A percentile compares a stretch with the other conserved stretches of the same genome.
These are phyloP conservation scores for Tetracladium setigerum DNA, from an alignment of 495 filamentous ascomycete genomes.

Conservation along the genomic window DNA sequence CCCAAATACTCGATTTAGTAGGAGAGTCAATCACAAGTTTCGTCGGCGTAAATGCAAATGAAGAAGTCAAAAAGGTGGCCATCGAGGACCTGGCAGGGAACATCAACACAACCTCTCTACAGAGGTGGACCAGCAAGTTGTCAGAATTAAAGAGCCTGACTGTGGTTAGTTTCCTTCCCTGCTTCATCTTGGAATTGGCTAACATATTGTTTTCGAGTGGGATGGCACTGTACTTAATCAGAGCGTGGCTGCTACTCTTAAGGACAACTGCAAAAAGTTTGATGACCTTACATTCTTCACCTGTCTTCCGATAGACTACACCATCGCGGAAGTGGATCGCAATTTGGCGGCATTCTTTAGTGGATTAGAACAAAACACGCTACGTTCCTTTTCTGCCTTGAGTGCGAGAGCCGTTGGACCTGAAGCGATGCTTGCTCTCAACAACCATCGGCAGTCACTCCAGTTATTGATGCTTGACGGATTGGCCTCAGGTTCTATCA, in stretches of 20 bases:
- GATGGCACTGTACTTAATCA: slow-evolving; percentile 49
- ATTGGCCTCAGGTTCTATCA: slow-evolving; percentile 39
- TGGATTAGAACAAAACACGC: slow-evolving; percentile 45
- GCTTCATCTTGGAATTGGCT: too few species aligned
- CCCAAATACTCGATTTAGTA: slow-evolving; percentile 13
- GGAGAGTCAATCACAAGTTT: slow-evolving; percentile 23
- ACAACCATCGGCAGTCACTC: slow-evolving; percentile 48
- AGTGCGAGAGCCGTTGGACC: slow-evolving; percentile 41
- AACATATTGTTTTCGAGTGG: slow-evolving; percentile 17
- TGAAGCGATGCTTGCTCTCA: slow-evolving; percentile 51
- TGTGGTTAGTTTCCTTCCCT: slow-evolving; percentile 19
- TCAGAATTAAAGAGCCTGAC: slow-evolving; percentile 36
- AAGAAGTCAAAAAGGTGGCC: slow-evolving; percentile 22
- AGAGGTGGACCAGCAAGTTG: slow-evolving; percentile 28
- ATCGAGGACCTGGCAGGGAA: slow-evolving; percentile 41
- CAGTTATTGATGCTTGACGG: slow-evolving; percentile 44
- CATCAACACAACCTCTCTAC: slow-evolving; percentile 23
- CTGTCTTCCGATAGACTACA: slow-evolving; percentile 14
- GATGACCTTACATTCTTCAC: slow-evolving; percentile 48
- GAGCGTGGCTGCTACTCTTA: slow-evolving; percentile 43
- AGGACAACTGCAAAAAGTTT: slow-evolving; percentile 52
- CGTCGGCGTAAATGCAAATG: slow-evolving; percentile 27
- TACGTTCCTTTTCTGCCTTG: slow-evolving; percentile 52
- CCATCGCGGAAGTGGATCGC: slow-evolving; percentile 25
- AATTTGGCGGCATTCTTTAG: slow-evolving; percentile 54